Base-by-base conservation (phyloP, 495 filamentous ascomycete species). In the Chaetomium cochliodes region DNA sequence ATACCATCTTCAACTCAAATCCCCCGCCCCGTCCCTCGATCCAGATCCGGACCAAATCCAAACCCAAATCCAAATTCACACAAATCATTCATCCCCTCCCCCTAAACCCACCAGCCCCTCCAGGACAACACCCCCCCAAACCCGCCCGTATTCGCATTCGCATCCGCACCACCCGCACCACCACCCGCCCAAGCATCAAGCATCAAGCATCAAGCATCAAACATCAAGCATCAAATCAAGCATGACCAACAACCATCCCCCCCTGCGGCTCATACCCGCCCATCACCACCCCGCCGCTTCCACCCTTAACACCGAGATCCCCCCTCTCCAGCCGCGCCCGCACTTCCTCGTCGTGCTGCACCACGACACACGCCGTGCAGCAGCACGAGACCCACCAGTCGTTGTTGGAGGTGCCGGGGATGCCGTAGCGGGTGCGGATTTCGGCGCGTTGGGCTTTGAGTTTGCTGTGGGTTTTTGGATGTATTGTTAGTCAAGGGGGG, bases 331-430 rank as follows among this genome's bases (percentile, higher is more conserved):
- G 58, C 66, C 64, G 47, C 23, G 49, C 60, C 50, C 69, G 69
- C 39, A 81, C 68, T 65, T 87, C 85, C 73, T 85, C 85, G 60
- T 86, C 81, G 13, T 82, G 70, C 69, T 86, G 85, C 25, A 82
- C 75, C 44, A 85, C 65, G 13, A 76, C 76, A 70, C 85, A 86
- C 68, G 78, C 80, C 28, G 77, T 82, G 75, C 79, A 87, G 75
- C 71, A 84, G 39, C 76, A 69, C 20, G 73, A 30, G 1, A 51
- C 69, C 47, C 78, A 72, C 68, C 77, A 84, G 67, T 87, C 85
- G 23, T 69, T 76, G 66, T 72, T 67, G 13, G 68, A 73, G 37
- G 76, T 79, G 53, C 83, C 84, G 13, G 78, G 65, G 71, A 87
- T 80, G 65, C 71, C 69, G 72, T 82, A 86, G 7, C 72, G 74